phyloP scores from a whole-genome alignment of 2,329 filamentous ascomycete genomes.

The Dothideomycetidae sp. region DNA sequence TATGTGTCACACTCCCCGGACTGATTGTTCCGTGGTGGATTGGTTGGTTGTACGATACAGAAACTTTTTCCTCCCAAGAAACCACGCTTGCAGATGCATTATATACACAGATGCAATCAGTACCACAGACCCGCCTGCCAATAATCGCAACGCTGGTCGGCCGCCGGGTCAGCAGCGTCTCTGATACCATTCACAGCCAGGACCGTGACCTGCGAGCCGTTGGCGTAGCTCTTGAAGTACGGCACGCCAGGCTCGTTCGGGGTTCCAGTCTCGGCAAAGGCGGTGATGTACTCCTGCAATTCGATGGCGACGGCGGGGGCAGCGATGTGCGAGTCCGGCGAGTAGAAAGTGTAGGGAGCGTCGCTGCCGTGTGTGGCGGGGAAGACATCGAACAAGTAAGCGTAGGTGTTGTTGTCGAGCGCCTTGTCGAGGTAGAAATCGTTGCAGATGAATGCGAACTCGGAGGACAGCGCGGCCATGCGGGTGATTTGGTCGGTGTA shows the following conservation, averaged over 20 bases:
- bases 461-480: slow-evolving; percentile 27
- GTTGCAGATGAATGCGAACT: slow-evolving; percentile 36
- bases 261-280: slow-evolving; percentile 27
- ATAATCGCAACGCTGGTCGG: slow-evolving; percentile 36
- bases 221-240: slow-evolving; percentile 34
- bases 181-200: slow-evolving; percentile 30
- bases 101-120: too few species aligned
- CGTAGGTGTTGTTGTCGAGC: slow-evolving; percentile 33
- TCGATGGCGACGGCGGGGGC: slow-evolving; percentile 25
- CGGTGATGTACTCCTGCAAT: slow-evolving; percentile 32
- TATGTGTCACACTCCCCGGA: too few species aligned
- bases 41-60: too few species aligned
- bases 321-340: slow-evolving; percentile 17
- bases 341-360: slow-evolving; percentile 39
- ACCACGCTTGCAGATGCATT: too few species aligned
- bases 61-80: too few species aligned
- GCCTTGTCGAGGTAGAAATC: slow-evolving; percentile 36
- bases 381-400: slow-evolving; percentile 39
- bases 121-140: slow-evolving; percentile 37
- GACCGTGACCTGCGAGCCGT: slow-evolving; percentile 29
- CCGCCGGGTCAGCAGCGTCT: slow-evolving; percentile 30
- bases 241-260: slow-evolving; percentile 27
- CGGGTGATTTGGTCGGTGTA: slow-evolving; percentile 35
- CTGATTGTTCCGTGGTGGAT: too few species aligned
- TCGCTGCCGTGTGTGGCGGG: slow-evolving; percentile 41